These are phyloP conservation scores for Fonsecaea nubica DNA, from an alignment of 2,329 filamentous ascomycete species.

Conservation along the genomic window DNA sequence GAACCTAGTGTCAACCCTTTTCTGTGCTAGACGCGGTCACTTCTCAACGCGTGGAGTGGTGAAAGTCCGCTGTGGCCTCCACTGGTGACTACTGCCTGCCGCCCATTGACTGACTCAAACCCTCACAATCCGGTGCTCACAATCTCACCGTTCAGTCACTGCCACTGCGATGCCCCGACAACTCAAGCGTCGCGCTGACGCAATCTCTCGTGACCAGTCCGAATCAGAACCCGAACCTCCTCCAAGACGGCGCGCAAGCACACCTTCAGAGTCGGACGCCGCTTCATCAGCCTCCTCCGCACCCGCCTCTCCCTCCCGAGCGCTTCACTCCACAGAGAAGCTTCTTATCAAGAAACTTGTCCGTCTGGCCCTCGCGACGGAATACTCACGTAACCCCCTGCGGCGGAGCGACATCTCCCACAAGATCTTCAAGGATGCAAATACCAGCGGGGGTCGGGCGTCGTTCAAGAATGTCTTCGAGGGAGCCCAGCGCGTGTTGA, in stretches of 20 bases:
- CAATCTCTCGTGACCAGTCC: constrained; percentile 36
- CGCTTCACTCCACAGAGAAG: constrained; percentile 39
- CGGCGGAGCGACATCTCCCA: constrained; percentile 64
- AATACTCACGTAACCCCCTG: constrained; percentile 65
- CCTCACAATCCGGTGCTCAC: background rate
- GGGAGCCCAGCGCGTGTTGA: constrained; percentile 74
- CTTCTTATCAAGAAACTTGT: constrained; percentile 67
- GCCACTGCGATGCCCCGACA: constrained; percentile 32
- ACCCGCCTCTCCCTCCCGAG: constrained; percentile 20
- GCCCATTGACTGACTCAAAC: background rate
- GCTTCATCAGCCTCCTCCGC: constrained; percentile 24
- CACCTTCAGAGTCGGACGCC: constrained; percentile 22
- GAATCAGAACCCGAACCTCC: constrained; percentile 26
- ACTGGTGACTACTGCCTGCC: background rate
- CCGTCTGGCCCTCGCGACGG: constrained; percentile 65
- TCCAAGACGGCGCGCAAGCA: constrained; percentile 21
- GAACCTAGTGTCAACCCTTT: background rate
- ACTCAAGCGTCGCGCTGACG: constrained; percentile 37
- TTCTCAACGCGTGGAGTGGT: constrained; percentile 6
- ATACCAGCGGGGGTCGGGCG: constrained; percentile 50
- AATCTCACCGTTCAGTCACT: background rate
- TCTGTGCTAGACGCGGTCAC: constrained; percentile 1
- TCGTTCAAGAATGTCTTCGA: constrained; percentile 80
- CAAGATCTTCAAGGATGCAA: constrained; percentile 70
- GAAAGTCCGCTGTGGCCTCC: background rate